Conservation (phyloP, 371 early-diverging fungal genomes). For the Mucor sp. region DNA sequence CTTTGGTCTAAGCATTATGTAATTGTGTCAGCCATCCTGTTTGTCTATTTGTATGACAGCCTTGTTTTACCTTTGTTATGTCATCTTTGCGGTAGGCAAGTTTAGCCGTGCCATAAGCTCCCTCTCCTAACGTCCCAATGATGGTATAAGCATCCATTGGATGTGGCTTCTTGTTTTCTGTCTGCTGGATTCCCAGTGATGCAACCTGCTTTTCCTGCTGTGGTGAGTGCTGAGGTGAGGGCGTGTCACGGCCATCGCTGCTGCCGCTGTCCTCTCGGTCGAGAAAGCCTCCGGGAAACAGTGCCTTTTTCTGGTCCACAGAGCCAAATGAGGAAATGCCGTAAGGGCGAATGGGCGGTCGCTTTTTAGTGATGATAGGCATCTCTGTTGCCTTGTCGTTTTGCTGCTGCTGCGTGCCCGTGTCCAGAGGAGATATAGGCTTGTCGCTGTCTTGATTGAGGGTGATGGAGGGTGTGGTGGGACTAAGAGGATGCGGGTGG, state of each 20-base stretch:
- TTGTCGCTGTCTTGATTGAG: neutral
- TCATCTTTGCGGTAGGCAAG: conserved; percentile 56
- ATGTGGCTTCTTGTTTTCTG: neutral
- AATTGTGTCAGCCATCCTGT: neutral
- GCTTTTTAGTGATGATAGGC: conserved; percentile 3
- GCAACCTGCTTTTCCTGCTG: neutral
- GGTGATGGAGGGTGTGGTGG: neutral
- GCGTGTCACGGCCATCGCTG: neutral
- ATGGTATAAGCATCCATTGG: conserved; percentile 61
- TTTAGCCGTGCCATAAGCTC: conserved; percentile 75
- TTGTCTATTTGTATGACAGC: neutral
- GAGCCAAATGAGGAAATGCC: conserved; percentile 28
- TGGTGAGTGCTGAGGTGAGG: neutral
- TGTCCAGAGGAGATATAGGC: neutral
- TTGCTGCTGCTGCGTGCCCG: neutral
- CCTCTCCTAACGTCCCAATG: conserved; percentile 66
- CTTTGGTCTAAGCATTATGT: conserved; percentile 36
- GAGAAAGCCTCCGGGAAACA: conserved; percentile 5
- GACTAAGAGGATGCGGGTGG: neutral
- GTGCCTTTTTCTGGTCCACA: conserved; percentile 12
- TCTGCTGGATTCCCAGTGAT: neutral
- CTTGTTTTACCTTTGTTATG: conserved; percentile 45
- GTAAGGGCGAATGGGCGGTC: conserved; percentile 23
- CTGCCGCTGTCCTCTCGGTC: neutral
- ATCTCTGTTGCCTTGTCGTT: neutral